Base-by-base conservation (phyloP, 306 rosid genomes). In the Glycyrrhiza uralensis region DNA sequence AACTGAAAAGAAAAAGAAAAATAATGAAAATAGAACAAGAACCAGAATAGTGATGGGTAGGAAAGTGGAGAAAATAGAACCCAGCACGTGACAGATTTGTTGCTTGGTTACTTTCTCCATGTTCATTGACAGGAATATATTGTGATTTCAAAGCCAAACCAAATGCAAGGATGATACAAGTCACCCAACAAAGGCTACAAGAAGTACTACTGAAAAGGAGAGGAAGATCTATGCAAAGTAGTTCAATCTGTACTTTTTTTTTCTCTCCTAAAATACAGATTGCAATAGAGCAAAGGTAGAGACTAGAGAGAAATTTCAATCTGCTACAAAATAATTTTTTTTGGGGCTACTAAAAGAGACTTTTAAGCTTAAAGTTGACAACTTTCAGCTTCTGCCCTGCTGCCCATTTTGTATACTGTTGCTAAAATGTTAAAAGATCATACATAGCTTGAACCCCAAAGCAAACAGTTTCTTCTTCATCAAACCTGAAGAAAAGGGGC, bases 61-160 rank as follows among this genome's bases (percentile, higher is more conserved):
- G n/a, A 76, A 59, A 14, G 49, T 61, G 46, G 45, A 49, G 5
- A 74, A 75, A 35, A 52, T 15, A 30, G 75, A 80, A 39, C 51
- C 18, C 12, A 72, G 30, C 9, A 75, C 74, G 69, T 39, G 47
- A 76, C 32, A 58, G 44, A 46, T 52, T 13, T 63, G 67, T 42
- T 65, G 79, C 68, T 71, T 49, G 54, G 76, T 62, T 69, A 63
- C 51, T 76, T 78, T 76, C 42, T 76, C 85, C 96, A 89, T 86
- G 14, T 26, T 59, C 76, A 65, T 38, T 45, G 38, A 22, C 72
- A 26, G n/a, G n/a, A n/a, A n/a, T n/a, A n/a, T n/a, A n/a, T n/a
- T n/a, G n/a, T n/a, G n/a, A n/a, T n/a, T n/a, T n/a, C n/a, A n/a
- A n/a, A n/a, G n/a, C n/a, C n/a, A n/a, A n/a, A n/a, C n/a, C n/a